A percentile compares a stretch with the other conserved stretches of the same genome.
These are phyloP conservation scores for Mycena amicta DNA, from an alignment of 768 basidiomycete species.

Conservation along the genomic window DNA sequence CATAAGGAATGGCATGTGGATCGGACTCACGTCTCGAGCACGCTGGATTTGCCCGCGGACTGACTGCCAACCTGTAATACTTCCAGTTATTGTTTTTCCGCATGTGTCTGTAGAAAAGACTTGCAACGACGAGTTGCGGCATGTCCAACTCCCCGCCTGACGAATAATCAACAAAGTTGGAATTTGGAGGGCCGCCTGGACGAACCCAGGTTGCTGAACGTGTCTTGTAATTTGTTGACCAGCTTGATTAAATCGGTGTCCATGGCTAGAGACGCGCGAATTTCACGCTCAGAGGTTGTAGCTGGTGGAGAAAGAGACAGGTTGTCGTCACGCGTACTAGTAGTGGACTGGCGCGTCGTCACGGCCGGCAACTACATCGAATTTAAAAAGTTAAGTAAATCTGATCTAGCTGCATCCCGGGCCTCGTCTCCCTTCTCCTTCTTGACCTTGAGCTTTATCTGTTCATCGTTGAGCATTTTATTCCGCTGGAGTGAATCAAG, in stretches of 20 bases:
- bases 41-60: slow-evolving; percentile 95
- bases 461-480: background rate
- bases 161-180: slow-evolving; percentile 14
- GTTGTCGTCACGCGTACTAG: slow-evolving; percentile 23
- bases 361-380: slow-evolving; percentile 38
- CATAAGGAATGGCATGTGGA: slow-evolving; percentile 5
- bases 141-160: slow-evolving; percentile 89
- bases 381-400: slow-evolving; percentile 58
- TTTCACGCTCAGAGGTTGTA: no score
- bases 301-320: slow-evolving; percentile 5
- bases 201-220: slow-evolving; percentile 85
- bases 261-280: no score
- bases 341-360: no score
- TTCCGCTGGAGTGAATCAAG: no score
- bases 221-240: slow-evolving; percentile 94
- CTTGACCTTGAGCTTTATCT: slow-evolving; percentile 69
- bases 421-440: slow-evolving; percentile 59
- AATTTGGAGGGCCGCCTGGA: slow-evolving; percentile 21
- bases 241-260: slow-evolving; percentile 93
- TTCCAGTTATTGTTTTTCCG: background rate
- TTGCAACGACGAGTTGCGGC: slow-evolving; percentile 87
- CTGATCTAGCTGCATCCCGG: slow-evolving; percentile 53
- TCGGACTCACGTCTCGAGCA: slow-evolving; percentile 84
- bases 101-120: slow-evolving; percentile 32
- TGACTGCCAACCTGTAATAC: slow-evolving; percentile 85